Conservation (phyloP, 176 grass and related monocot genomes). For the Aegilops bicornis region DNA sequence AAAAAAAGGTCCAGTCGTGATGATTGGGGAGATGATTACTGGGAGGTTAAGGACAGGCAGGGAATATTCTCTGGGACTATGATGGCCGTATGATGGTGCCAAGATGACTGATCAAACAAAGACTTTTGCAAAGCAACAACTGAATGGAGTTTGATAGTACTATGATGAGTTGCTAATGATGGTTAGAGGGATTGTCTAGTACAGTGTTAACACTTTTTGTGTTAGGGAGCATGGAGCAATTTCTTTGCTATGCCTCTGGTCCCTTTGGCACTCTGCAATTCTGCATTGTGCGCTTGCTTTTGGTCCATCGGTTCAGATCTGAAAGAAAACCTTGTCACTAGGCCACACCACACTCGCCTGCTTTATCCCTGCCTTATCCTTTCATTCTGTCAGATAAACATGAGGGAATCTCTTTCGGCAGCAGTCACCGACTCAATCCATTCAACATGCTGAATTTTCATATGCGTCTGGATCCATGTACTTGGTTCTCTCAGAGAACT, state of each 20-base stretch:
- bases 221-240: not conserved
- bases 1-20: not conserved
- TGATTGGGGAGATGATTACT: not conserved
- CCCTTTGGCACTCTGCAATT: conserved; percentile 26
- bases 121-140: not conserved
- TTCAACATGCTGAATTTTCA: not conserved
- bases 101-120: not conserved
- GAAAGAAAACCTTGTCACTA: too few species aligned
- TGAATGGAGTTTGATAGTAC: too few species aligned
- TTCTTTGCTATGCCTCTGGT: not conserved
- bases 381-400: not conserved
- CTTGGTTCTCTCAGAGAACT: not conserved
- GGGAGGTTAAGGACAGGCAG: not conserved
- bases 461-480: too few species aligned
- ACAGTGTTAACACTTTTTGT: too few species aligned
- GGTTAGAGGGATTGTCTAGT: too few species aligned
- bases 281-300: too few species aligned
- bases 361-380: too few species aligned
- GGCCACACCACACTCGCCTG: too few species aligned
- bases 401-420: not conserved
- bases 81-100: not conserved
- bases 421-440: not conserved
- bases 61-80: conserved; percentile 36
- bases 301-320: too few species aligned
- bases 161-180: too few species aligned